Conservation (phyloP, 768 basidiomycete species). For the Candolleomyces eurysporus region DNA sequence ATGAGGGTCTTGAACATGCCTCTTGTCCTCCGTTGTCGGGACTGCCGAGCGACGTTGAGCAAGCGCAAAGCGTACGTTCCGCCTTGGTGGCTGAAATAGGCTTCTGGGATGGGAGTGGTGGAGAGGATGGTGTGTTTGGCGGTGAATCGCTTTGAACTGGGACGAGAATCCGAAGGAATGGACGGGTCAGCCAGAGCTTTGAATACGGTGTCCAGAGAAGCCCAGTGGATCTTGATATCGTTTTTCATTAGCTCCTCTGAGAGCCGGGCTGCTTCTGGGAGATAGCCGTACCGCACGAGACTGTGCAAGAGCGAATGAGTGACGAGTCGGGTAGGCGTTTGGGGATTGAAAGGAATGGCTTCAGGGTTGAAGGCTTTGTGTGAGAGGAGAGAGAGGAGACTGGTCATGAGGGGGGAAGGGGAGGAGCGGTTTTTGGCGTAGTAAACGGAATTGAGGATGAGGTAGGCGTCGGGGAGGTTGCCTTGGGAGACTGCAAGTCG, state of each 20-base stretch:
- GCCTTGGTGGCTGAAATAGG: slow-evolving; percentile 32
- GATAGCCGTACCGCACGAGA: slow-evolving; percentile 51
- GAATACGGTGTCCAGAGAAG: slow-evolving; percentile 50
- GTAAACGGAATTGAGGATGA: slow-evolving; percentile 57
- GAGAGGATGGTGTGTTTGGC: slow-evolving; percentile 17
- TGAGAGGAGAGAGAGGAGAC: slow-evolving; percentile 6
- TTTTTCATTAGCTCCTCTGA: slow-evolving; percentile 51
- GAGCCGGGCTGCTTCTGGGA: slow-evolving; percentile 46
- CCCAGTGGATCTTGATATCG: slow-evolving; percentile 47
- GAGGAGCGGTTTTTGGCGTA: slow-evolving; percentile 25
- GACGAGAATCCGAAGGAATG: background rate
- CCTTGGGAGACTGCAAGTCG: slow-evolving; percentile 41
- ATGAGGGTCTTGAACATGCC: slow-evolving; percentile 62
- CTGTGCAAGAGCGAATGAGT: slow-evolving; percentile 66
- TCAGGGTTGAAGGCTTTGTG: slow-evolving; percentile 7
- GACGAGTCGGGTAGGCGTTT: slow-evolving; percentile 57
- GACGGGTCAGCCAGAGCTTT: slow-evolving; percentile 18
- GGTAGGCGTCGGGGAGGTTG: slow-evolving; percentile 49
- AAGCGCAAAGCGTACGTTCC: slow-evolving; percentile 50
- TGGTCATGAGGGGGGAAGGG: slow-evolving; percentile 15
- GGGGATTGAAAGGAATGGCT: slow-evolving; percentile 37
- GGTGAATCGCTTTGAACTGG: background rate
- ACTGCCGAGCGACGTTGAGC: slow-evolving; percentile 49
- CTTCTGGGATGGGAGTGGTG: slow-evolving; percentile 28
- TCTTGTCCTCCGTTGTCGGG: slow-evolving; percentile 54